These are phyloP conservation scores for Blepharisma japonicum DNA, from an alignment of 73 alveolate genomes.

Conservation along the genomic window DNA sequence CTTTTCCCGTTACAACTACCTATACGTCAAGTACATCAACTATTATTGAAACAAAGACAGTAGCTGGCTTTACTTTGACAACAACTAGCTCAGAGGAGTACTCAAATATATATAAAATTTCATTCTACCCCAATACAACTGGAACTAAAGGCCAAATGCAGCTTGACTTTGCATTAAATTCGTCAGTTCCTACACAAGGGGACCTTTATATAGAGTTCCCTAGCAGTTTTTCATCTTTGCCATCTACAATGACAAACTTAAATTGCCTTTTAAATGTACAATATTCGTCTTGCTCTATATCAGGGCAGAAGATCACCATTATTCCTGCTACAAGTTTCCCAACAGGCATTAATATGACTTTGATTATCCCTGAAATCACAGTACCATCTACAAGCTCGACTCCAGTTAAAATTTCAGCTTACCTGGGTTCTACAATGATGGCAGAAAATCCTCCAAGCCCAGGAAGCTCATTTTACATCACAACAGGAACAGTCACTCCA, in stretches of 20 bases:
- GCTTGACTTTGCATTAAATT: neutral
- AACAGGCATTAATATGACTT: conserved; percentile 6
- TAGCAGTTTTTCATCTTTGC: neutral
- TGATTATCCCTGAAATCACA: neutral
- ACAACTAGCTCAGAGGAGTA: neutral
- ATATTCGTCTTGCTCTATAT: neutral
- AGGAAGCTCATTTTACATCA: neutral
- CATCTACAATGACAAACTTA: neutral
- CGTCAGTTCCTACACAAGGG: conserved; percentile 17
- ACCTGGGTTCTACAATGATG: neutral
- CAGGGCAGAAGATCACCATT: neutral
- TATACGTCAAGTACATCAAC: neutral
- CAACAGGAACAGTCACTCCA: neutral
- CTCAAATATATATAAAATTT: neutral
- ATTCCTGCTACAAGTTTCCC: neutral
- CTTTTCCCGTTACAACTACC: neutral
- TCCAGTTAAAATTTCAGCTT: neutral
- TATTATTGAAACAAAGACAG: neutral
- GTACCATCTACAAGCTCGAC: neutral
- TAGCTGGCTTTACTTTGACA: neutral
- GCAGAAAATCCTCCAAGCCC: neutral
- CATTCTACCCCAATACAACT: neutral
- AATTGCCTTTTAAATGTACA: neutral
- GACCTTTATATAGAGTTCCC: neutral
- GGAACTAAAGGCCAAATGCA: neutral